A percentile compares a stretch with the other conserved stretches of the same genome.
Conservation (phyloP, 805 yeast species). For the Candida ponderosae region DNA sequence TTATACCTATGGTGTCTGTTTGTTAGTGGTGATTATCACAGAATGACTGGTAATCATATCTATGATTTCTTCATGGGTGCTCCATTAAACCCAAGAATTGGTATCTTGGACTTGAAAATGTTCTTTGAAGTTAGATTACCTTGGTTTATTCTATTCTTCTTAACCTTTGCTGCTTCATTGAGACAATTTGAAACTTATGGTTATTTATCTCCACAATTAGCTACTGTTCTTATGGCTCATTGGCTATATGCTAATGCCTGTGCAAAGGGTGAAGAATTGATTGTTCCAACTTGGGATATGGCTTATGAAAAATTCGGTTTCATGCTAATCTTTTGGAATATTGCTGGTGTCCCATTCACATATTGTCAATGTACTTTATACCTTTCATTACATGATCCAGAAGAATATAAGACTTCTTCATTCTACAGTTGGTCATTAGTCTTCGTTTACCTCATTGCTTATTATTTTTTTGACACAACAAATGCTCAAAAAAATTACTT, state of each 20-base stretch:
- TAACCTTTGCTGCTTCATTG: slow-evolving; percentile 65
- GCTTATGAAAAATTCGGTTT: slow-evolving; percentile 99
- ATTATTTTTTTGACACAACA: slow-evolving; percentile 90
- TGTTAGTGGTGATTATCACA: slow-evolving; percentile 69
- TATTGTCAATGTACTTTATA: slow-evolving; percentile 90
- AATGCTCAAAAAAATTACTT: slow-evolving; percentile 94
- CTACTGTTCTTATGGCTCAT: slow-evolving; percentile 71
- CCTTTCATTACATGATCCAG: slow-evolving; percentile 76
- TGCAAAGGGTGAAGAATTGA: slow-evolving; percentile 94
- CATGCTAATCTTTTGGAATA: slow-evolving; percentile 97
- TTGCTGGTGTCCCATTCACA: slow-evolving; percentile 98
- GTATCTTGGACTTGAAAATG: slow-evolving; percentile 90
- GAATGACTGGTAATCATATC: slow-evolving; percentile 85
- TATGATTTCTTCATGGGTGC: slow-evolving; percentile 97
- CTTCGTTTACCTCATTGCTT: slow-evolving; percentile 54
- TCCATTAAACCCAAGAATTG: slow-evolving; percentile 92
- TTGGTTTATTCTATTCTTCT: slow-evolving; percentile 84
- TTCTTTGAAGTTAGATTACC: slow-evolving; percentile 96
- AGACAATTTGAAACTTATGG: slow-evolving; percentile 83
- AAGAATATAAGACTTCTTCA: slow-evolving; percentile 70
- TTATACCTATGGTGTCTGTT: slow-evolving; percentile 63
- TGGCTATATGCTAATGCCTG: slow-evolving; percentile 96
- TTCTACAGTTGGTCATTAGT: slow-evolving; percentile 51
- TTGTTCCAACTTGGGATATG: slow-evolving; percentile 99
- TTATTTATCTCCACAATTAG: slow-evolving; percentile 65